Conservation (phyloP, 108 stramenopile genomes). For the Hondaea fermentalgiana region DNA sequence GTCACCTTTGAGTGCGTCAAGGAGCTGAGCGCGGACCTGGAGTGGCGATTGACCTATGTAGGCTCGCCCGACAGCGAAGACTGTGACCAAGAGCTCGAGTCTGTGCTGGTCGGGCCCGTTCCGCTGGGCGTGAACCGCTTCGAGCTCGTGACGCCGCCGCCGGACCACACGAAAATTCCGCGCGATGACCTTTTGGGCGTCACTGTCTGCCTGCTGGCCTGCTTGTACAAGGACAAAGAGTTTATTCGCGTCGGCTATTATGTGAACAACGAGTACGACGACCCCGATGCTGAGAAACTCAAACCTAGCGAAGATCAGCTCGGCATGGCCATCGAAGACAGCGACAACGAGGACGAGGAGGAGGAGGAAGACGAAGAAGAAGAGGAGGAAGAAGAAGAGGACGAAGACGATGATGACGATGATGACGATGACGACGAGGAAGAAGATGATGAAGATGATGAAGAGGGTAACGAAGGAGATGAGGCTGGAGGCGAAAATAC, state of each 20-base stretch:
- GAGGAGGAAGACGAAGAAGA: not conserved
- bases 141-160: constrained; percentile 70
- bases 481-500: not conserved
- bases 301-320: not conserved
- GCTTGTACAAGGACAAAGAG: constrained; percentile 81
- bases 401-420: not conserved
- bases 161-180: constrained; percentile 68
- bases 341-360: not conserved
- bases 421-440: not conserved
- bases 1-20: constrained; percentile 95
- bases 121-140: constrained; percentile 86
- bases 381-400: not conserved
- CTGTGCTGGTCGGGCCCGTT: constrained; percentile 93
- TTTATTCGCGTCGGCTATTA: constrained; percentile 98
- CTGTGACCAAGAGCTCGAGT: constrained; percentile 84
- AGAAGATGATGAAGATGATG: not conserved
- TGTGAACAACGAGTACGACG: constrained; percentile 90
- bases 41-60: constrained; percentile 98
- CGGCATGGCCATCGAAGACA: not conserved
- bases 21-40: constrained; percentile 58
- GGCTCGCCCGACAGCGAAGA: constrained; percentile 77
- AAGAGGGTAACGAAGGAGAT: not conserved
- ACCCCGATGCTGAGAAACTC: not conserved
- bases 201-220: constrained; percentile 91
- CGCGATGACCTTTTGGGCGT: constrained; percentile 82